These are phyloP conservation scores for Stephanodiscus triporus DNA, from an alignment of 108 stramenopile species.

Conservation along the genomic window DNA sequence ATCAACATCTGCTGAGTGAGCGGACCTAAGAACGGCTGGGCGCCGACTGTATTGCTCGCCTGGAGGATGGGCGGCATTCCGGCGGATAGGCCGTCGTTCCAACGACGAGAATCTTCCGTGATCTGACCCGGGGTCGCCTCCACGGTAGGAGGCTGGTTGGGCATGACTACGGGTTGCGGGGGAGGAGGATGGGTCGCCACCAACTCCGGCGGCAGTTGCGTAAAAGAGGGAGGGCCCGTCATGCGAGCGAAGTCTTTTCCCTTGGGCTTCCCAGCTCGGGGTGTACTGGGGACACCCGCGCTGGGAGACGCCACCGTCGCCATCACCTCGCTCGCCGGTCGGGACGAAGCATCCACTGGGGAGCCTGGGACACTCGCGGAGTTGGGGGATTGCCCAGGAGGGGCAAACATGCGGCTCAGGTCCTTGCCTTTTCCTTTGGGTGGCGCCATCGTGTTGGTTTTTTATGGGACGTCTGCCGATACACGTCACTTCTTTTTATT, in stretches of 20 bases:
- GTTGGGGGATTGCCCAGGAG: conserved; percentile 17
- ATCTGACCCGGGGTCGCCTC: not conserved
- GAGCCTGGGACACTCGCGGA: not conserved
- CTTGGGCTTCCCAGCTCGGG: conserved; percentile 55
- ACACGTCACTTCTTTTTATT: not conserved
- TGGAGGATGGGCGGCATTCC: conserved; percentile 12
- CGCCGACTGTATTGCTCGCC: conserved; percentile 1
- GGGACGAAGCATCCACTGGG: conserved; percentile 8
- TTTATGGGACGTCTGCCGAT: not conserved
- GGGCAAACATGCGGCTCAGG: conserved; percentile 33
- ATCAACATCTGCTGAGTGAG: not conserved
- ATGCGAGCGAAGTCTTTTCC: conserved; percentile 85
- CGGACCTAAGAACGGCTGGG: not conserved
- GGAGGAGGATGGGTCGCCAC: conserved; percentile 3
- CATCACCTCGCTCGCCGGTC: conserved; percentile 9
- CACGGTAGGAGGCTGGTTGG: not conserved
- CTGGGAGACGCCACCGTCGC: not conserved
- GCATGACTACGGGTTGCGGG: not conserved
- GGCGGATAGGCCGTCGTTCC: conserved; percentile 22
- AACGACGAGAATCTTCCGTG: conserved; percentile 16
- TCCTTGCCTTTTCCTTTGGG: conserved; percentile 45
- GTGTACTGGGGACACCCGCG: conserved; percentile 3
- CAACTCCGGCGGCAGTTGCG: conserved; percentile 4
- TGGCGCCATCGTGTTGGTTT: conserved; percentile 1
- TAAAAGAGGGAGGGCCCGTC: conserved; percentile 34